Evolutionary conservation across 768 basidiomycete genomes (phyloP), one percentile per base, ranked within the genome.

Genomic region (Saitozyma sp.): DNA sequence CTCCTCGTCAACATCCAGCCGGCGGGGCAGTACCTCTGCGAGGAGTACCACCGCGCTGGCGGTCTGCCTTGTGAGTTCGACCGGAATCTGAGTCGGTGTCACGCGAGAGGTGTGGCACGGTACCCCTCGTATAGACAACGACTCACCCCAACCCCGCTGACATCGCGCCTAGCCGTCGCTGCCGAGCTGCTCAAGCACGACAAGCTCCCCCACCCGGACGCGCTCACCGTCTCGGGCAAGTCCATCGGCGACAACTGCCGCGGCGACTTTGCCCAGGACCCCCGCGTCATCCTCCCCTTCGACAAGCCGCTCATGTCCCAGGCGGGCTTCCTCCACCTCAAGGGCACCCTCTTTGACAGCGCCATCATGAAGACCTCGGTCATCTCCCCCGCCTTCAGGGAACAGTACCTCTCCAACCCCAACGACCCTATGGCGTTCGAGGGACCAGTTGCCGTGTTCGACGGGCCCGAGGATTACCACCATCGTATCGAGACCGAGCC

Each of bases 361-460:
- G 77, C 72, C 10, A 78, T 77, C 62, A 77, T 76, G 74, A 76
- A 74, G 66, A 75, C 76, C 1, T 77, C 76, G 9, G 77, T 78
- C 62, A 78, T 78, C 65, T 67, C 66, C 16, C 60, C 64, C n/a
- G 70, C 66, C 9, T 78, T 78, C 66, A 51, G 66, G 8, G 67
- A 77, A 37, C 72, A 75, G 50, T 78, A 72, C 68, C 64, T 78
- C 10, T 69, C 67, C 17, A 73, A 78, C 45, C 77, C 77, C 6
- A 55, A 71, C 2, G 76, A 77, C 54, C 74, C 74, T 9, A 76
- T 70, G 70, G 77, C 77, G 2, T 78, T 78, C 64, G 74, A 78
- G 55, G 77, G 77, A 20, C 77, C 77, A 3, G 73, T 76, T 8
- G 72, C 73, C 6, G 74, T 78, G 7, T 78, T 77, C 53, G 76